Conservation (phyloP, 805 yeast genomes). For the Saturnispora sekii region DNA sequence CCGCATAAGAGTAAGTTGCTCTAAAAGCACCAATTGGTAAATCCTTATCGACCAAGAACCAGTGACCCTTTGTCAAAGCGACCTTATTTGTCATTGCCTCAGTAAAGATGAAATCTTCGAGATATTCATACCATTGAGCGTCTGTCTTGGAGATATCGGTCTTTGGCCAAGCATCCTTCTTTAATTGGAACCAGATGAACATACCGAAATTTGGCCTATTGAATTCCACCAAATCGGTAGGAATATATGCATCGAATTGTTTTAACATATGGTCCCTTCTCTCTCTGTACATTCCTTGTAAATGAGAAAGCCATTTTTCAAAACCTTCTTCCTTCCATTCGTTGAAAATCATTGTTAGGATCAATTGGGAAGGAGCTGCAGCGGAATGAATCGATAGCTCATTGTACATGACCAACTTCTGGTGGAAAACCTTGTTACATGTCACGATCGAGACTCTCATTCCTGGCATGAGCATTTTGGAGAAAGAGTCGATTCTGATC, state of each 20-base stretch:
- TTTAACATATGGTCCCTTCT: constrained; percentile 54
- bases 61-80: constrained; percentile 26
- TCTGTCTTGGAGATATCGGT: constrained; percentile 31
- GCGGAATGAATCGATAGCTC: constrained; percentile 70
- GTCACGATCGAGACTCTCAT: constrained; percentile 65
- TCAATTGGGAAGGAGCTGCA: constrained; percentile 61
- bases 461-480: constrained; percentile 76
- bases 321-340: constrained; percentile 57
- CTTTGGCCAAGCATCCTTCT: constrained; percentile 29
- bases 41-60: constrained; percentile 24
- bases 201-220: constrained; percentile 36
- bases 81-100: constrained; percentile 20
- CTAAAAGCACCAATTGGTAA: constrained; percentile 21
- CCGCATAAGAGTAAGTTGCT: constrained; percentile 26
- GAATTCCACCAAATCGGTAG: constrained; percentile 33
- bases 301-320: constrained; percentile 57
- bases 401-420: constrained; percentile 44
- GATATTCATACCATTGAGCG: constrained; percentile 22
- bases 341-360: constrained; percentile 47
- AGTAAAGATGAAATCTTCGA: constrained; percentile 22
- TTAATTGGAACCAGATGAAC: constrained; percentile 35
- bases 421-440: constrained; percentile 47
- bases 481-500: constrained; percentile 65
- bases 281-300: constrained; percentile 51
- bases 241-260: constrained; percentile 38